These are phyloP conservation scores for Coriaria nepalensis DNA, from an alignment of 306 rosid genomes.

Conservation along the genomic window DNA sequence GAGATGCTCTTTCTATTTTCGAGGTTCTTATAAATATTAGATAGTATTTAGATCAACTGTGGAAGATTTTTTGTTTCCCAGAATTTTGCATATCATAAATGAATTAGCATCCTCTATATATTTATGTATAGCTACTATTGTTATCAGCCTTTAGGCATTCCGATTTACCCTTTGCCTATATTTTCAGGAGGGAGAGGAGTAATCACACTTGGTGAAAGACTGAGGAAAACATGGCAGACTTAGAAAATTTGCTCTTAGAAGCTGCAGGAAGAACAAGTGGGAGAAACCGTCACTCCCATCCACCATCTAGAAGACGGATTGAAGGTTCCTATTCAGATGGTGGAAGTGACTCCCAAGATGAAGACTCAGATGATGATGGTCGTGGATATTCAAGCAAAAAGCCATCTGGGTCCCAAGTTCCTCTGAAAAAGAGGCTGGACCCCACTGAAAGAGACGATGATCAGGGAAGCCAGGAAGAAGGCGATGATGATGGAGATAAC, in stretches of 20 bases:
- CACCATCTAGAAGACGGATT: slow-evolving; percentile 44
- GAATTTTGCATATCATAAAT: too few species aligned
- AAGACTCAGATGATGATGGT: slow-evolving; percentile 67
- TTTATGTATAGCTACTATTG: too few species aligned
- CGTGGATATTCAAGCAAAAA: slow-evolving; percentile 35
- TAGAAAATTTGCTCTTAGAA: slow-evolving; percentile 73
- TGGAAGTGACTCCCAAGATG: slow-evolving; percentile 65
- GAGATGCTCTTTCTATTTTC: too few species aligned
- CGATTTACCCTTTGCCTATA: neutral
- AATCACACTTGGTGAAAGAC: neutral
- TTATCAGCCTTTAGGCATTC: neutral
- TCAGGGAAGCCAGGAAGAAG: slow-evolving; percentile 65
- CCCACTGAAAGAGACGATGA: slow-evolving; percentile 59
- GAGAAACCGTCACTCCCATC: slow-evolving; percentile 45
- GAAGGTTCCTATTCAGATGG: slow-evolving; percentile 67
- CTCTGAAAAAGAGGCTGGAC: slow-evolving; percentile 79
- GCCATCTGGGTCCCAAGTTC: slow-evolving; percentile 55
- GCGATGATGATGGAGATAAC: slow-evolving; percentile 37
- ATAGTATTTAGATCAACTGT: too few species aligned
- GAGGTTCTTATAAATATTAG: too few species aligned
- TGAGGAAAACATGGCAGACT: slow-evolving; percentile 48
- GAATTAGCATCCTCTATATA: too few species aligned
- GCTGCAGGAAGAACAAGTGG: slow-evolving; percentile 90
- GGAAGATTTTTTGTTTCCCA: too few species aligned
- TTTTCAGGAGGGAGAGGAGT: slow-evolving; percentile 10